Base-by-base conservation (phyloP, 1,139 yeast genomes). In the Kodamaea derodonti region DNA sequence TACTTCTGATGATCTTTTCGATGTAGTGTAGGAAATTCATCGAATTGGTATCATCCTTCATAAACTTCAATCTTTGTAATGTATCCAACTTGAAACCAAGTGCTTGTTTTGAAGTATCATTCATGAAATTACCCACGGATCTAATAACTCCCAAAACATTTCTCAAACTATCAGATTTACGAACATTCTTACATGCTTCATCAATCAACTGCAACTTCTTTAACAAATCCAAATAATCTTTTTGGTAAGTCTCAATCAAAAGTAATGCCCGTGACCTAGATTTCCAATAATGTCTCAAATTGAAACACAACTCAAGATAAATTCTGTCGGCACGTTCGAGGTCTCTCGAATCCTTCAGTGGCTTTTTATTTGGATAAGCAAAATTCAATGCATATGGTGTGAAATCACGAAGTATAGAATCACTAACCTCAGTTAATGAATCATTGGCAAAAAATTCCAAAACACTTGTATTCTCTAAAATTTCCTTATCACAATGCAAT, bases 111-210 rank as follows among this genome's bases (percentile, higher is more conserved):
- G 84, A 66, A 22, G 69, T 62, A 51, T 86, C 95, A 56, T 92
- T 92, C 97, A 92, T 92, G 52, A 80, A 88, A 52, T 92, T 92
- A 15, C 97, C 98, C 40, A 92, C 81, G 14, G 84, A 82, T 44
- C 88, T 72, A 35, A 92, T 85, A 28, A 92, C 75, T 31, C 82
- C 83, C 38, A 92, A 65, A 8, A 90, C 74, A 39, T 75, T 73
- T 43, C 78, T 74, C 48, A 92, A 71, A 30, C 78, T 73, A n/a
- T 69, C 69, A 0, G 95, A 85, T 7, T 71, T 63, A 34, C 69
- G 65, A n/a, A 90, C 65, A 27, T 77, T 68, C 24, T 67, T 70
- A 34, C 80, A 70, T 0, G 95, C 95, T 29, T 69, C 72, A 47
- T 86, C 95, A 20, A 92, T 60, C 27, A 74, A 56, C 36, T 76